Evolutionary conservation across 2,329 filamentous ascomycete genomes (phyloP), one percentile per base, ranked within the genome.

Genomic region (Tolypocladium nubicola): DNA sequence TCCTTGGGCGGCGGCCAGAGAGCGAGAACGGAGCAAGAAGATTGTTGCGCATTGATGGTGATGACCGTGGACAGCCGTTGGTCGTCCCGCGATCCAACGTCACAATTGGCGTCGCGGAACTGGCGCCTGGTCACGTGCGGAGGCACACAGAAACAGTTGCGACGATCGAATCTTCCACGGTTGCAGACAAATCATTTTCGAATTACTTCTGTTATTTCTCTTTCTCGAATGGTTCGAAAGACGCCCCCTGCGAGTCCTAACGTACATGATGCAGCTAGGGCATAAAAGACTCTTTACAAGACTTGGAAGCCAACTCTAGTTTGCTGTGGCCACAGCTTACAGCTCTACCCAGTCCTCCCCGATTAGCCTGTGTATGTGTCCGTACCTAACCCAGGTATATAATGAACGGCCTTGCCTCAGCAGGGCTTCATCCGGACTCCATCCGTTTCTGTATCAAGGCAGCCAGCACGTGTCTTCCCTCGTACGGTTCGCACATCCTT

Each of bases 61-160:
- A 21, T 49, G 45, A 23, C 45, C 26, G 33, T 23, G 16, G 39
- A 8, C 38, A 41, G 21, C 9, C 10, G 11, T 21, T 23, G 1
- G 26, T 33, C 26, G 26, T n/a, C 43, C 43, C 23, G 43, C 43
- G 43, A 49, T 9, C 23, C 14, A 8, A 13, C 11, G 41, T 45
- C 38, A 26, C 21, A 8, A 5, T 11, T 49, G 23, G 30, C 14
- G 38, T 49, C 54, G 60, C 71, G 69, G 66, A 67, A 72, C 58
- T 66, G 64, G 68, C 70, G 66, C 71, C 70, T 65, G 53, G 64
- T 73, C 71, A 73, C 71, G 71, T 73, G 71, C 40, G 37, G 26
- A 4, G 26, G 52, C 14, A 13, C 9, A 16, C 13, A 14, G 37
- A 38, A 14, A 14, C 13, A 5, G 37, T 38, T 13, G 13, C 37